Evolutionary conservation across 2,329 filamentous ascomycete genomes (phyloP).

Genomic region (Coniochaeta hoffmannii): DNA sequence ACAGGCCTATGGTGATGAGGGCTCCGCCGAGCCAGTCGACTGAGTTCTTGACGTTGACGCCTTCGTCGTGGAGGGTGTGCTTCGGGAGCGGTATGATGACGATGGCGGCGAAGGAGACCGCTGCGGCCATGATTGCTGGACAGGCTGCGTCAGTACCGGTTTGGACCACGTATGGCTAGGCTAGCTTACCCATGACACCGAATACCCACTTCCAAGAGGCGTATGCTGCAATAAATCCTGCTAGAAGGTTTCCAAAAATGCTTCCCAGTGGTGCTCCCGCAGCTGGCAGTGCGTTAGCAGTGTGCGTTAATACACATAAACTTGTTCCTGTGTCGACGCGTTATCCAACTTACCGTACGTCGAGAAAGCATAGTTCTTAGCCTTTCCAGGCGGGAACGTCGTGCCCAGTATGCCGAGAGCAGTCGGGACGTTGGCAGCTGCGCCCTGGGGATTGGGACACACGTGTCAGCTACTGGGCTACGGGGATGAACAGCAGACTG

Average conservation of each 20-base stretch:
- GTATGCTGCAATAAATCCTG: constrained; percentile 57
- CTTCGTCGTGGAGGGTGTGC: constrained; percentile 19
- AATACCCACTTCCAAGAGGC: constrained; percentile 62
- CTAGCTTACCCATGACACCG: constrained; percentile 37
- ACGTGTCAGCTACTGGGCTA: background rate
- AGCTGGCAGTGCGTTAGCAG: constrained; percentile 23
- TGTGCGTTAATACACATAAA: no score
- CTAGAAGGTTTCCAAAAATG: constrained; percentile 57
- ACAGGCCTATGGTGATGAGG: constrained; percentile 53
- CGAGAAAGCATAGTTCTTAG: constrained; percentile 65
- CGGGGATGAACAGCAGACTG: background rate
- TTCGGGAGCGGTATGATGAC: constrained; percentile 52
- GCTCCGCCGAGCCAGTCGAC: constrained; percentile 62
- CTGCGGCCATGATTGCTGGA: constrained; percentile 37
- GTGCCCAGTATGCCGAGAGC: constrained; percentile 63
- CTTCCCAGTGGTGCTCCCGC: constrained; percentile 58
- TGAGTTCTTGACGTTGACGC: constrained; percentile 29
- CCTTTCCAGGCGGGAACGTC: constrained; percentile 58
- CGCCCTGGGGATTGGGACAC: constrained; percentile 34
- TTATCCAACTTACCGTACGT: constrained; percentile 40
- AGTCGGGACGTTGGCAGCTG: constrained; percentile 62
- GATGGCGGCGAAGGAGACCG: constrained; percentile 48
- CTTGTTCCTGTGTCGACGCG: background rate
- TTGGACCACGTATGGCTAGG: constrained; percentile 43
- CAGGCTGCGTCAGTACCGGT: background rate